Evolutionary conservation across 768 basidiomycete genomes (phyloP), one percentile per base, ranked within the genome.

Genomic region (Trametes meyenii): DNA sequence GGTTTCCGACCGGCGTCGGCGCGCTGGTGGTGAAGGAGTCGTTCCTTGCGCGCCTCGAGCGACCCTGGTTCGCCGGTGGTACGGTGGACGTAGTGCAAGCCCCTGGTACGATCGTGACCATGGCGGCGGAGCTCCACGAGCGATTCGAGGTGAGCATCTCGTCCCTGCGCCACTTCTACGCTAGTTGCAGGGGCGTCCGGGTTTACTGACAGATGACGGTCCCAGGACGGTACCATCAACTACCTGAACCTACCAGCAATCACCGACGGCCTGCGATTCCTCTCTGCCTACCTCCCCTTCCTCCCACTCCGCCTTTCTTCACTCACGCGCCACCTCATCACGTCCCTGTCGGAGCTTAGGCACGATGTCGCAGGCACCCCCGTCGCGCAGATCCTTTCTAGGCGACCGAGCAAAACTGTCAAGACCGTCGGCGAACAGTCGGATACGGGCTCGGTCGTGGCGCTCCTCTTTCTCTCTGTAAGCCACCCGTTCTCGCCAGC

Each of bases 21-120:
- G 90, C 90, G 13, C 78, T 94, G 5, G 72, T 94, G 29, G 86
- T 89, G 45, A 89, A 86, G 71, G 85, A 87, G 68, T 81, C 82
- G 10, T 90, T 92, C 66, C 73, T 92, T 52, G 72, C 72, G 5
- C 75, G 76, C 50, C 76, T 91, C 42, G 78, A 84, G 55, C 83
- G 90, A 8, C 90, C 90, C 0, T 94, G 92, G 92, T 93, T 93
- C 71, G 84, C 90, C 2, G 92, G 92, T 33, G 91, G 91, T 2
- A 90, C 85, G 0, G 90, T 93, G 21, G 85, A 90, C 64, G 81
- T 93, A 21, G 92, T 92, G 0, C 92, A 92, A 70, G 92, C 90
- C 5, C 91, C 92, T 11, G 92, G 91, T 2, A 79, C 69, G 12
- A 77, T 90, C 10, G 80, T 90, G 1, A 92, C 88, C 6, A 78